phyloP scores from a whole-genome alignment of 2,329 filamentous ascomycete genomes.

The Dactylella cylindrospora region DNA sequence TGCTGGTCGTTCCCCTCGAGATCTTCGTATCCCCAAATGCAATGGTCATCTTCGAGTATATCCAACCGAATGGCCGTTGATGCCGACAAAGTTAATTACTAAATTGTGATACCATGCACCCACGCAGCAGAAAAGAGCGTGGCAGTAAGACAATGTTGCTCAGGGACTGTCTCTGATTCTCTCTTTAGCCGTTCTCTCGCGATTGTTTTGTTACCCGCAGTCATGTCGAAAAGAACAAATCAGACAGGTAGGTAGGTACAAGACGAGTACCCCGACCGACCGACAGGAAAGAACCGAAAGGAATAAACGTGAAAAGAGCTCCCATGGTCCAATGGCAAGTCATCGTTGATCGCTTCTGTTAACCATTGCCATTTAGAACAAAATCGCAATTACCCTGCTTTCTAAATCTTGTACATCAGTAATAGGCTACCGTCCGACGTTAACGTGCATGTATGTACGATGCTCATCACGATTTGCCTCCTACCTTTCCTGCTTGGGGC shows the following conservation, averaged over 20 bases:
- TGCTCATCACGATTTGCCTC: slow-evolving; percentile 8
- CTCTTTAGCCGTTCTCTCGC: too few relatives aligned
- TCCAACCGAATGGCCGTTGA: too few relatives aligned
- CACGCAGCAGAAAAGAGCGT: too few relatives aligned
- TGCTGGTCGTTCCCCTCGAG: too few relatives aligned
- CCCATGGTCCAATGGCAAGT: slow-evolving; percentile 11
- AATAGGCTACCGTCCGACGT: background rate
- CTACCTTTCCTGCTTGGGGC: slow-evolving; percentile 1
- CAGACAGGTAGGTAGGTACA: background rate
- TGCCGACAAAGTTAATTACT: too few relatives aligned
- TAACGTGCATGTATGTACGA: background rate
- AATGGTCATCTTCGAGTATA: too few relatives aligned
- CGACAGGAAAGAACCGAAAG: background rate
- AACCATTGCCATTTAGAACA: slow-evolving; percentile 16
- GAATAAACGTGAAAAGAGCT: slow-evolving; percentile 22
- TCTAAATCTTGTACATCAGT: slow-evolving; percentile 6
- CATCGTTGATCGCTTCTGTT: slow-evolving; percentile 20
- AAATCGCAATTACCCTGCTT: too few relatives aligned
- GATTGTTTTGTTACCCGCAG: slow-evolving; percentile 42
- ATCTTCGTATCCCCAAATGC: too few relatives aligned
- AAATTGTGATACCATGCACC: too few relatives aligned
- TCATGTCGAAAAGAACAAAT: background rate
- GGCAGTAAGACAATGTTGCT: too few relatives aligned
- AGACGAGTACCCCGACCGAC: background rate
- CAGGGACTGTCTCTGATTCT: too few relatives aligned